Evolutionary conservation across 2,329 filamentous ascomycete species (phyloP).

Genomic region (Huntiella decipiens): DNA sequence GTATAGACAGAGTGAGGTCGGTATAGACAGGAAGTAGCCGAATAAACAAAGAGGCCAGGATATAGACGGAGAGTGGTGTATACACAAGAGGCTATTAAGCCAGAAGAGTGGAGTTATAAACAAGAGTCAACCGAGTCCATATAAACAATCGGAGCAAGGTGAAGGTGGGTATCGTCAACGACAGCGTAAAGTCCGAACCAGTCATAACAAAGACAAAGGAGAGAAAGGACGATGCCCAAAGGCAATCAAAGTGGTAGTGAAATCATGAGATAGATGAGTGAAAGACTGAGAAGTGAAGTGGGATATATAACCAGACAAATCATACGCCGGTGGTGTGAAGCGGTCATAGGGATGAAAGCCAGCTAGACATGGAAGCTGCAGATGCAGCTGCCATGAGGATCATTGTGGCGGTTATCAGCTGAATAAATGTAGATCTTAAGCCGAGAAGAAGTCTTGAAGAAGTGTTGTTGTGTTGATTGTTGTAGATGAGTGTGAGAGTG

Average conservation of each 20-base stretch:
- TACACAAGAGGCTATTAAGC: no score
- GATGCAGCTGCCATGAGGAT: constrained; percentile 7
- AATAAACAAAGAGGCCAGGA: constrained; percentile 1
- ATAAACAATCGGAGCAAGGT: background rate
- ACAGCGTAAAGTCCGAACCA: background rate
- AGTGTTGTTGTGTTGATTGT: no score
- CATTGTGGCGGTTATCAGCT: constrained; percentile 8
- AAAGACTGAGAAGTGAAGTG: background rate
- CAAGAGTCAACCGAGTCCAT: no score
- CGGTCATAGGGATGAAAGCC: background rate
- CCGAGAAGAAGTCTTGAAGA: no score
- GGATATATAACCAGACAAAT: background rate
- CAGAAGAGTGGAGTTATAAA: no score
- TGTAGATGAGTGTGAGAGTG: no score
- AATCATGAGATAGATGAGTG: background rate
- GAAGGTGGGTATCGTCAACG: background rate
- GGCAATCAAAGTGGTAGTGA: background rate
- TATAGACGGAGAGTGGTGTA: background rate
- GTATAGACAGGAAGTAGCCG: background rate
- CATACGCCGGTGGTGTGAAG: background rate
- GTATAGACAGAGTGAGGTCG: background rate
- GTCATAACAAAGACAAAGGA: background rate
- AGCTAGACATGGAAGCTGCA: constrained; percentile 7
- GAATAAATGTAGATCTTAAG: no score
- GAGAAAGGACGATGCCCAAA: background rate